phyloP scores from a whole-genome alignment of 768 basidiomycete species.

The Galerina marginata region DNA sequence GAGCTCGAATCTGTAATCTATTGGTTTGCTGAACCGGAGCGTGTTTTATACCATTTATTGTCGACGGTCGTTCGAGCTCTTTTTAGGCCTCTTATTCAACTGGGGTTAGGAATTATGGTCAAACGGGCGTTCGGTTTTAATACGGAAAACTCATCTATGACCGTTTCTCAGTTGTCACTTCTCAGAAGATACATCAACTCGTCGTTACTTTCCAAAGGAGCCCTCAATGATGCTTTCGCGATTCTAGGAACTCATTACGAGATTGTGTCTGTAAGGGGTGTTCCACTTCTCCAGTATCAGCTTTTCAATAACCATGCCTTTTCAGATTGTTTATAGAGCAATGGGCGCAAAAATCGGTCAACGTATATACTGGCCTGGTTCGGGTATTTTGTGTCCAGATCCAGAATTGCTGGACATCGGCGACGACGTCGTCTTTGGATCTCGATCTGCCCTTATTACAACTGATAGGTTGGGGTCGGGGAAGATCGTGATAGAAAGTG shows the following conservation, averaged over 20 bases:
- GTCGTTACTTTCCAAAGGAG: conserved; percentile 39
- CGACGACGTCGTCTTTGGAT: conserved; percentile 55
- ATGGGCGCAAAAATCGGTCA: conserved; percentile 59
- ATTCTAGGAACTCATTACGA: conserved; percentile 55
- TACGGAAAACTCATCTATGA: conserved; percentile 28
- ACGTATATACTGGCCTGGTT: conserved; percentile 54
- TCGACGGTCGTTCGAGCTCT: conserved; percentile 45
- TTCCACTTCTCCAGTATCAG: background rate
- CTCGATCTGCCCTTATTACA: conserved; percentile 49
- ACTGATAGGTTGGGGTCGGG: conserved; percentile 46
- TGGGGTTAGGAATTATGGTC: conserved; percentile 43
- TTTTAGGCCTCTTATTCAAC: conserved; percentile 41
- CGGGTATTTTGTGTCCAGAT: conserved; percentile 49
- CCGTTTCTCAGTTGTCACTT: conserved; percentile 33
- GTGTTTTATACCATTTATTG: conserved; percentile 44
- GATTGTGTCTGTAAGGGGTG: conserved; percentile 42
- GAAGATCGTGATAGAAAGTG: conserved; percentile 45
- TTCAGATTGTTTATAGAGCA: conserved; percentile 42
- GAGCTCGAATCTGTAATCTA: conserved; percentile 45
- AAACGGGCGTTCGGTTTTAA: conserved; percentile 49
- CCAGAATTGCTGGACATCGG: conserved; percentile 55
- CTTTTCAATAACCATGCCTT: too few species aligned
- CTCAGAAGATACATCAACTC: conserved; percentile 45
- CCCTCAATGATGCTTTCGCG: conserved; percentile 42
- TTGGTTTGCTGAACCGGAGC: conserved; percentile 47